Conservation (phyloP, 768 basidiomycete species). For the Mycena filopes region DNA sequence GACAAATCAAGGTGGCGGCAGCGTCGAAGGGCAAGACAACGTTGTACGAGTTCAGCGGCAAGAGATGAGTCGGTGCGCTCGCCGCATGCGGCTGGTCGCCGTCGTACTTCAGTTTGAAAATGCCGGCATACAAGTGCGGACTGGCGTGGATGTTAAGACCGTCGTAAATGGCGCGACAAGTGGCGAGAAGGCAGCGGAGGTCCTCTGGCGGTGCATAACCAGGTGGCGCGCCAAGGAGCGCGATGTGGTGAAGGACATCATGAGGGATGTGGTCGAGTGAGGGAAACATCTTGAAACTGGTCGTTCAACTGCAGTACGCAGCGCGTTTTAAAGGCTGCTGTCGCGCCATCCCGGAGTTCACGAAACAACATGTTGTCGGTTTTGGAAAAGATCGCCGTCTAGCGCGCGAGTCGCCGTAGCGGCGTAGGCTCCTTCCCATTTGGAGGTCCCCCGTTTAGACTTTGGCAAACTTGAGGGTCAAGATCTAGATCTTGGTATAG, state of each 20-base stretch:
- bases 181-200: conserved; percentile 57
- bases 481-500: conserved; percentile 19
- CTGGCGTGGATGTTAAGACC: conserved; percentile 53
- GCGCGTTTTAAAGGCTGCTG: conserved; percentile 32
- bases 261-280: conserved; percentile 60
- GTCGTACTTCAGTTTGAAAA: conserved; percentile 65
- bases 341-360: conserved; percentile 24
- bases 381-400: conserved; percentile 21
- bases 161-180: conserved; percentile 55
- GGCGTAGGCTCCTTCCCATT: conserved; percentile 1
- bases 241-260: conserved; percentile 69
- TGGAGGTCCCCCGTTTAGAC: conserved; percentile 4
- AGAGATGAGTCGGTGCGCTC: conserved; percentile 52
- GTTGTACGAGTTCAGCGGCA: conserved; percentile 58
- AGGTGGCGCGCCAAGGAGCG: conserved; percentile 54
- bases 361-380: conserved; percentile 32
- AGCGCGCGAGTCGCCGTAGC: neutral
- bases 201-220: conserved; percentile 50
- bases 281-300: conserved; percentile 49
- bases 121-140: conserved; percentile 66
- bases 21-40: conserved; percentile 60
- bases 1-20: conserved; percentile 52
- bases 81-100: conserved; percentile 38
- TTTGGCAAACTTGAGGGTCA: conserved; percentile 1
- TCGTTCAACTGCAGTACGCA: neutral